Base-by-base conservation (phyloP, 2,329 filamentous ascomycete species). In the Xylariaceae sp. region DNA sequence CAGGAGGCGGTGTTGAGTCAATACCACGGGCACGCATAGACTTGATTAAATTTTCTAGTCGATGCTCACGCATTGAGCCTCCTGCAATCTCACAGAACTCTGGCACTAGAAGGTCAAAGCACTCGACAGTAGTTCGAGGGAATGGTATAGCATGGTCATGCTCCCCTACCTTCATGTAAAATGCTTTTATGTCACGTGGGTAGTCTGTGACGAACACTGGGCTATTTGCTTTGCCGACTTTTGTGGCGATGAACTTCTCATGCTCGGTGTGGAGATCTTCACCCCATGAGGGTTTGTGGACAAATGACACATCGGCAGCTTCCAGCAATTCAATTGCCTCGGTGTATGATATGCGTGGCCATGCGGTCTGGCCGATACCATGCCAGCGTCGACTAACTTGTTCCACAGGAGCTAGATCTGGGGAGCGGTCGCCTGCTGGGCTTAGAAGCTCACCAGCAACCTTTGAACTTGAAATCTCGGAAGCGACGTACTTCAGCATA, bases 121-220 rank as follows among this genome's bases (percentile, higher is more conserved):
- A 96, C 55, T 92, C 90, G 10, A 91, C 91, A 4, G 91, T 95
- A 40, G 68, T 63, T 39, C 72, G 70, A 11, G 62, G 45, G 30
- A 41, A 33, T 27, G 61, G 46, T n/a, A 3, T 33, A 30, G 37
- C 40, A 44, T 11, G n/a, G 39, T 53, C 56, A 13, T 49, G 49
- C 16, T 56, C 55, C 16, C 46, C 59, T 16, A 55, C 51, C 56
- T 66, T 70, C 89, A 92, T 92, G 72, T 92, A 99, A 74, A 97
- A 99, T 9, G 93, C 91, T 74, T 99, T 99, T 70, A 94, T 85
- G 41, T 80, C 77, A 60, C 84, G 84, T n/a, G 94, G 94, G 69
- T 97, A 99, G 70, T 97, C 81, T 11, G 92, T 97, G 60, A 99
- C 86, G 69, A 97, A 97, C 37, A 97, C 80, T 6, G 94, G 94